phyloP scores from a whole-genome alignment of 495 filamentous ascomycete species.

The Filosporella fistucella region DNA sequence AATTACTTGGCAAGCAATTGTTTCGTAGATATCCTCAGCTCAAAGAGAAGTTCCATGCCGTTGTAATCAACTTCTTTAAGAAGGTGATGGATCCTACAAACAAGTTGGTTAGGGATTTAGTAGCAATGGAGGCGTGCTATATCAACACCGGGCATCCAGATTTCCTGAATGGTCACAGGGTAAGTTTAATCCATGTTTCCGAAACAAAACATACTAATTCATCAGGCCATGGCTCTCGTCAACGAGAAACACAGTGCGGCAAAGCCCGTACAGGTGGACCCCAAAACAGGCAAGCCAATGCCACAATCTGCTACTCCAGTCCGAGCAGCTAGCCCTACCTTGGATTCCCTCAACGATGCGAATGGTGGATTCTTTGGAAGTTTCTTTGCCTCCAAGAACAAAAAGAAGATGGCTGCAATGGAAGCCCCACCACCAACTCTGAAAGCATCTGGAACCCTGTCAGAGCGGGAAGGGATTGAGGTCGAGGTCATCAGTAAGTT shows the following conservation, averaged over 20 bases:
- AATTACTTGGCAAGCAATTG: conserved; percentile 81
- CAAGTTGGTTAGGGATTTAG: conserved; percentile 91
- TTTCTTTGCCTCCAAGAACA: conserved; percentile 97
- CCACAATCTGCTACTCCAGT: conserved; percentile 52
- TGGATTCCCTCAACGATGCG: conserved; percentile 48
- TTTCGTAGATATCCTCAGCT: conserved; percentile 89
- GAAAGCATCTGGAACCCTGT: conserved; percentile 88
- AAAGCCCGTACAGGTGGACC: conserved; percentile 95
- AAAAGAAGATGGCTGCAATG: conserved; percentile 99
- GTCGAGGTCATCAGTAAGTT: conserved; percentile 98
- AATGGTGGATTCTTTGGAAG: conserved; percentile 88
- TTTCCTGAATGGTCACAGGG: conserved; percentile 89
- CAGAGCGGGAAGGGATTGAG: conserved; percentile 87
- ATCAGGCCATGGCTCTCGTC: conserved; percentile 90
- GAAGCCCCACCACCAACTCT: conserved; percentile 88
- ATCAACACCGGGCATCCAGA: conserved; percentile 99
- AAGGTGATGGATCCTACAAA: conserved; percentile 96
- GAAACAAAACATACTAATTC: conserved; percentile 11
- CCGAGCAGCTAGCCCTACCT: conserved; percentile 64
- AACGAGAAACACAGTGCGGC: conserved; percentile 77
- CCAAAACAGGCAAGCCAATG: conserved; percentile 96
- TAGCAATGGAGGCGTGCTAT: conserved; percentile 93
- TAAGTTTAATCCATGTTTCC: conserved; percentile 37
- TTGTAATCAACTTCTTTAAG: conserved; percentile 97
- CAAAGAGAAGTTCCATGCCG: conserved; percentile 94